Conservation (phyloP, 192 early-diverging fungal genomes). For the Fimicolochytrium jonesii region DNA sequence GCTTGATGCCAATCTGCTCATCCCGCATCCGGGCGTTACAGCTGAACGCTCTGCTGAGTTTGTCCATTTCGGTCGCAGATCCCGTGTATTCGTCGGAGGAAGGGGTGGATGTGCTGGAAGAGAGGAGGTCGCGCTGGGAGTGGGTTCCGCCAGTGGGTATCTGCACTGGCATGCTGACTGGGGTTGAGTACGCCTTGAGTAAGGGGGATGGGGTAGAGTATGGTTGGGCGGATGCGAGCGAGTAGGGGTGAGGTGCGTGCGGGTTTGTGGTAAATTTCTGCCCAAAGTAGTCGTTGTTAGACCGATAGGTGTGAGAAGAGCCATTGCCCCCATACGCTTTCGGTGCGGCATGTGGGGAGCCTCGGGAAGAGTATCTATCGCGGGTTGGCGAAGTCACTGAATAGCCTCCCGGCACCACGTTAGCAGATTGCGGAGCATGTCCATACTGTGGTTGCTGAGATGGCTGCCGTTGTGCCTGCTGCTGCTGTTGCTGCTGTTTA, state of each 20-base stretch:
- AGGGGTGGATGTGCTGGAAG: conserved; percentile 7
- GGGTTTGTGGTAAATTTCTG: neutral
- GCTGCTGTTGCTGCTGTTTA: neutral
- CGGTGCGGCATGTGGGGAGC: neutral
- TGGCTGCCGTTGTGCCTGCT: no score
- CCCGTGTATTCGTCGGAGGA: neutral
- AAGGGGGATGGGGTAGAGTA: neutral
- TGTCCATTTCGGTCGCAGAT: neutral
- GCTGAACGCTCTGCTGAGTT: neutral
- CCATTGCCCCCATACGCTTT: neutral
- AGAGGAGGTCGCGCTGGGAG: neutral
- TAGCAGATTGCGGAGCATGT: no score
- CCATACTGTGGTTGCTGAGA: no score
- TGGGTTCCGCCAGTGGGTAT: conserved; percentile 6
- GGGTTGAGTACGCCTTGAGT: neutral
- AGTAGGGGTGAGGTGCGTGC: neutral
- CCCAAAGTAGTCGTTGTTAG: neutral
- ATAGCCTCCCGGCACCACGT: no score
- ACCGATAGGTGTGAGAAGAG: neutral
- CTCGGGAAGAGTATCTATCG: neutral
- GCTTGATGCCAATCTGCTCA: neutral
- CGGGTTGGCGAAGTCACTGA: no score
- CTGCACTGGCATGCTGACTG: conserved; percentile 1
- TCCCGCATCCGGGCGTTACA: neutral
- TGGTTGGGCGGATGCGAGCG: neutral